A percentile compares a stretch with the other conserved stretches of the same genome.
phyloP scores from a whole-genome alignment of 2,329 filamentous ascomycete species.

The Amesomyces nigricolor region DNA sequence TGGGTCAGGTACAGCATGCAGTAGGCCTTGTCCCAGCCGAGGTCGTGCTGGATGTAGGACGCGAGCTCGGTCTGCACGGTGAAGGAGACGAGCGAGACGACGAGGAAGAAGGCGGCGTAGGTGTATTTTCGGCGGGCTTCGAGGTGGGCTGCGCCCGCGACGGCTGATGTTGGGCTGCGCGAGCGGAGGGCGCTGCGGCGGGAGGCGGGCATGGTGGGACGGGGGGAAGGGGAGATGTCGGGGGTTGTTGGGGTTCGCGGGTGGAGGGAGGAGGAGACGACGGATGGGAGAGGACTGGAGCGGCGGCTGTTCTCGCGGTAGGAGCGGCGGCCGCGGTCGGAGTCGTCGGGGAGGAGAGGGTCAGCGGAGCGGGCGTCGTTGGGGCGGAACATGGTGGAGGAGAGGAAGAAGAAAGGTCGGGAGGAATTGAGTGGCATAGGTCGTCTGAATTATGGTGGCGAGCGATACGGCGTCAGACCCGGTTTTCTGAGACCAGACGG shows the following conservation, averaged over 20 bases:
- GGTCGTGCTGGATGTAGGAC: conserved; percentile 84
- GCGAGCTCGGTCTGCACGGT: conserved; percentile 93
- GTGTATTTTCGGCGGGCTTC: conserved; percentile 78
- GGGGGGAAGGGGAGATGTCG: background rate
- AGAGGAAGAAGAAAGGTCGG: background rate
- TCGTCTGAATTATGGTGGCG: conserved; percentile 1
- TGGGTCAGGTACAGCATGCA: conserved; percentile 99
- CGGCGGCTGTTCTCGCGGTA: conserved; percentile 11
- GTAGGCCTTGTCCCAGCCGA: conserved; percentile 97
- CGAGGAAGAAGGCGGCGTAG: conserved; percentile 77
- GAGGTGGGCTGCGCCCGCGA: conserved; percentile 49
- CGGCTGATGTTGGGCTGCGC: conserved; percentile 60
- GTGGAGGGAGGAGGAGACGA: background rate
- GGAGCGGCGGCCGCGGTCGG: conserved; percentile 13
- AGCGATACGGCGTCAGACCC: background rate
- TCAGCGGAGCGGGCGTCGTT: conserved; percentile 16
- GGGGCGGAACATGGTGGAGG: conserved; percentile 16
- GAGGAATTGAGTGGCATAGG: background rate
- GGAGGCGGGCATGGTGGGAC: background rate
- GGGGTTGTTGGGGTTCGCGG: background rate
- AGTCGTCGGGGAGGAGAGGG: conserved; percentile 19
- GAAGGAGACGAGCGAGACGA: conserved; percentile 79
- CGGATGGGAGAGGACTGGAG: conserved; percentile 3
- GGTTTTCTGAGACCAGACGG: background rate
- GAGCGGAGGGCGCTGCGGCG: conserved; percentile 65